A percentile compares a stretch with the other conserved stretches of the same genome.
Evolutionary conservation across 2,329 filamentous ascomycete species (phyloP).

Genomic region (Penicillium decumbens): DNA sequence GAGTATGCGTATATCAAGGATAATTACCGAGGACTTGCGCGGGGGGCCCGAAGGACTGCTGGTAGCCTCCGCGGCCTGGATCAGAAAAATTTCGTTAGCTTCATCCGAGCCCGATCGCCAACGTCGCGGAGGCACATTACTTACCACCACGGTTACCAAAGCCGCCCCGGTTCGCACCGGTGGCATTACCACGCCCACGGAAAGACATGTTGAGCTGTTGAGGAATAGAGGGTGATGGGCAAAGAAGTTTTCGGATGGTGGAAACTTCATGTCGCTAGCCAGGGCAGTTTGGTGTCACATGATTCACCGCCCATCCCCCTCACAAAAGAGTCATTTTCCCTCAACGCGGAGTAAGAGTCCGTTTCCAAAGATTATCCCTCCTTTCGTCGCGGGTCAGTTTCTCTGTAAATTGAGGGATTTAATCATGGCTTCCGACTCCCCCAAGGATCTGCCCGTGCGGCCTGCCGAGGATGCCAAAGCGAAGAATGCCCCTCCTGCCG

Average conservation of each 20-base stretch:
- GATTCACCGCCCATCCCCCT: slow-evolving; percentile 33
- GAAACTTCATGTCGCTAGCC: slow-evolving; percentile 43
- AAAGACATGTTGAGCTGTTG: slow-evolving; percentile 56
- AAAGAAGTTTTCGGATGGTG: slow-evolving; percentile 42
- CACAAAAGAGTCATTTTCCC: slow-evolving; percentile 20
- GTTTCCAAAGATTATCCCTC: background rate
- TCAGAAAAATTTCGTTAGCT: slow-evolving; percentile 36
- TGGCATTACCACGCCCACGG: slow-evolving; percentile 51
- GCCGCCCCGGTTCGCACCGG: slow-evolving; percentile 52
- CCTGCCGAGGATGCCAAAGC: slow-evolving; percentile 31
- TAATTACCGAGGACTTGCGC: slow-evolving; percentile 54
- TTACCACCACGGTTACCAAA: slow-evolving; percentile 43
- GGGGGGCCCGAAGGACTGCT: slow-evolving; percentile 60
- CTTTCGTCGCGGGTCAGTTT: slow-evolving; percentile 21
- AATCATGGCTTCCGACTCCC: slow-evolving; percentile 33
- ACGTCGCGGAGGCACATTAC: slow-evolving; percentile 10
- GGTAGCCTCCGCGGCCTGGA: slow-evolving; percentile 59
- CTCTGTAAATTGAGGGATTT: slow-evolving; percentile 16
- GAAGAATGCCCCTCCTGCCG: slow-evolving; percentile 24
- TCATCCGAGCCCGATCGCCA: background rate
- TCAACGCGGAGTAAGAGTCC: slow-evolving; percentile 5
- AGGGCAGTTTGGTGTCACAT: slow-evolving; percentile 35
- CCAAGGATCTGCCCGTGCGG: slow-evolving; percentile 37
- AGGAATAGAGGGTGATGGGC: slow-evolving; percentile 25
- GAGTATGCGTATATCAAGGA: slow-evolving; percentile 1